Conservation (phyloP, 768 basidiomycete genomes). For the Podaxis sp. region DNA sequence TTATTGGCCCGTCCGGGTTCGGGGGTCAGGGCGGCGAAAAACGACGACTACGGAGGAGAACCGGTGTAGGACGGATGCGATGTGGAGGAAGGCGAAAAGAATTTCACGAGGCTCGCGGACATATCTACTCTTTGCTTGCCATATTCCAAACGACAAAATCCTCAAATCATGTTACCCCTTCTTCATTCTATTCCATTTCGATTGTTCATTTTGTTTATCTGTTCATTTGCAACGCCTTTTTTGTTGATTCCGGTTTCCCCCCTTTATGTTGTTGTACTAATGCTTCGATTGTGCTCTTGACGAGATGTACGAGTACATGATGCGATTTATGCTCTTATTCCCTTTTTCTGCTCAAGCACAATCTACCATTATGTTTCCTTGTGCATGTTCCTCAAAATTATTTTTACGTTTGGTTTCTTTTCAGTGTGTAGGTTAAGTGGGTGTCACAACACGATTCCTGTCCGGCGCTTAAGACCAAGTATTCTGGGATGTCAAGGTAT, state of each 20-base stretch:
- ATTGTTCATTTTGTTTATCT: conserved; percentile 3
- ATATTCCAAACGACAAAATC: background rate
- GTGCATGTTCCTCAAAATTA: no score
- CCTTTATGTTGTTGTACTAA: conserved; percentile 6
- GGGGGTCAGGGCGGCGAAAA: background rate
- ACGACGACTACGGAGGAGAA: background rate
- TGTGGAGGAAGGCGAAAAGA: background rate
- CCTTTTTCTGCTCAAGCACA: background rate
- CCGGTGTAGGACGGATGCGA: background rate
- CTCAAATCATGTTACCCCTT: background rate
- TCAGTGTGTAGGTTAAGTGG: no score
- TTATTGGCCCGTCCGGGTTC: background rate
- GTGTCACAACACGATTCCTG: no score
- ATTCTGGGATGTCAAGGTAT: no score
- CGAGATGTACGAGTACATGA: background rate
- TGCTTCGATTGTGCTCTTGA: background rate
- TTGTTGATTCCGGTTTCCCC: background rate
- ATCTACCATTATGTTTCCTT: no score
- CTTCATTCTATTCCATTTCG: background rate
- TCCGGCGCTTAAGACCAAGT: no score
- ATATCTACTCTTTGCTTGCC: background rate
- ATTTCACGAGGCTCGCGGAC: background rate
- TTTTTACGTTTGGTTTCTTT: no score
- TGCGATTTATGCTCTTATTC: background rate
- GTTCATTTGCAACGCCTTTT: conserved; percentile 6